Evolutionary conservation across 1,284 basidiomycete species (phyloP).

Genomic region (Ganoderma leucocontextum): DNA sequence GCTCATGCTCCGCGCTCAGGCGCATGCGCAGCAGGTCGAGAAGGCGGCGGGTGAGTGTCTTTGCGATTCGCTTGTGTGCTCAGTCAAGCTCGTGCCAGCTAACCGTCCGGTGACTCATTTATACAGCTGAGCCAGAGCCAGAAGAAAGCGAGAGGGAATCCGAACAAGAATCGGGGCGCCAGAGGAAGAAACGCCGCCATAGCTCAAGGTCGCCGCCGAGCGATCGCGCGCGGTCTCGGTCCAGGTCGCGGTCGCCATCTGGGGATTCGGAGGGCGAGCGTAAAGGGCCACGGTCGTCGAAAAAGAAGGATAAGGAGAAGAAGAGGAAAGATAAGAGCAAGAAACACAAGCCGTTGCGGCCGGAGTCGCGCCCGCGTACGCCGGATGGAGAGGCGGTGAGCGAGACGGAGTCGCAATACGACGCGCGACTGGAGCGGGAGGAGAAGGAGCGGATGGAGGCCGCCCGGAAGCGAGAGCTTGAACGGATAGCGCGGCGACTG

Average conservation of each 20-base stretch:
- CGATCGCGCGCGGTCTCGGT: conserved; percentile 26
- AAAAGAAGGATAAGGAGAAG: conserved; percentile 36
- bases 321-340: conserved; percentile 44
- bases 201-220: conserved; percentile 5
- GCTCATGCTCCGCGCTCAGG: conserved; percentile 71
- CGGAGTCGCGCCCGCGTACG: conserved; percentile 1
- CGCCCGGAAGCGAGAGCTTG: conserved; percentile 56
- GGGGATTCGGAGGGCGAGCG: conserved; percentile 33
- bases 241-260: conserved; percentile 29
- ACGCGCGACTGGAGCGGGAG: conserved; percentile 74
- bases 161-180: conserved; percentile 33
- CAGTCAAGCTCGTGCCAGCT: neutral
- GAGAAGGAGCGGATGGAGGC: conserved; percentile 67
- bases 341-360: conserved; percentile 33
- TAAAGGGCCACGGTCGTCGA: conserved; percentile 43
- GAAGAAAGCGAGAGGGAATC: conserved; percentile 32
- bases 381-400: conserved; percentile 49
- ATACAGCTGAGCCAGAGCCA: conserved; percentile 27
- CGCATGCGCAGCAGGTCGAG: conserved; percentile 26
- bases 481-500: conserved; percentile 53
- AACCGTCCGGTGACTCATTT: neutral
- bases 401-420: conserved; percentile 72
- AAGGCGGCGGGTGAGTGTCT: conserved; percentile 16
- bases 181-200: conserved; percentile 43
- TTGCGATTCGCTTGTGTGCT: neutral